Conservation (phyloP, 305 asterid genomes). For the Euphrasia arctica region DNA sequence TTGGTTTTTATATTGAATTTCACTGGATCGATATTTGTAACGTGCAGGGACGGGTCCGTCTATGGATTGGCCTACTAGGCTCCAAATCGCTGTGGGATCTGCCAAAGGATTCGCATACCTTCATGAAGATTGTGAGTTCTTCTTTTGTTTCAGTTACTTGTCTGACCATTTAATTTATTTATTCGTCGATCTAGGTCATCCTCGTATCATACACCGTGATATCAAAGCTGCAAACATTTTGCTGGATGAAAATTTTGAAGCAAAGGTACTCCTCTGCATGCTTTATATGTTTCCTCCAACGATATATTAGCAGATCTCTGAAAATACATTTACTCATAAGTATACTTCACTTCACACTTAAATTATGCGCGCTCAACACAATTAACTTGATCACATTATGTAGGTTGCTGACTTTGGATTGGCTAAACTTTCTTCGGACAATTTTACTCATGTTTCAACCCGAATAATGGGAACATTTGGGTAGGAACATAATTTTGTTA, state of each 20-base stretch:
- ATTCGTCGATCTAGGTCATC: constrained; percentile 54
- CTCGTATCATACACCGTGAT: constrained; percentile 88
- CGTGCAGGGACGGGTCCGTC: constrained; percentile 51
- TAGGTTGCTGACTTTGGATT: constrained; percentile 95
- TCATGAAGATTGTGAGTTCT: constrained; percentile 76
- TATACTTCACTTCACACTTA: too few species aligned
- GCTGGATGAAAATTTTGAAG: constrained; percentile 58
- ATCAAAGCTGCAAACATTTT: constrained; percentile 84
- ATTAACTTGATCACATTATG: not conserved
- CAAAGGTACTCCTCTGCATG: constrained; percentile 50
- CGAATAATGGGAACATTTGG: constrained; percentile 98
- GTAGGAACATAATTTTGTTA: constrained; percentile 29
- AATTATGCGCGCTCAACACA: not conserved
- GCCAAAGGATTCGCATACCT: constrained; percentile 95
- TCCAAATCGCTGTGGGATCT: constrained; percentile 70
- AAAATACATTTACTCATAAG: not conserved
- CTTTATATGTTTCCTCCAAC: not conserved
- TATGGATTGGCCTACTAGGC: constrained; percentile 75
- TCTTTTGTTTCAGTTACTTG: not conserved
- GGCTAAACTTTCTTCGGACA: constrained; percentile 83
- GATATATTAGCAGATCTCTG: not conserved
- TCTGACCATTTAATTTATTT: not conserved
- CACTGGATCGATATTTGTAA: not conserved
- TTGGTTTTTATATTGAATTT: not conserved
- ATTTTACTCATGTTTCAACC: constrained; percentile 80